Conservation (phyloP, 257 asterid genomes). For the Solanum virginianum region DNA sequence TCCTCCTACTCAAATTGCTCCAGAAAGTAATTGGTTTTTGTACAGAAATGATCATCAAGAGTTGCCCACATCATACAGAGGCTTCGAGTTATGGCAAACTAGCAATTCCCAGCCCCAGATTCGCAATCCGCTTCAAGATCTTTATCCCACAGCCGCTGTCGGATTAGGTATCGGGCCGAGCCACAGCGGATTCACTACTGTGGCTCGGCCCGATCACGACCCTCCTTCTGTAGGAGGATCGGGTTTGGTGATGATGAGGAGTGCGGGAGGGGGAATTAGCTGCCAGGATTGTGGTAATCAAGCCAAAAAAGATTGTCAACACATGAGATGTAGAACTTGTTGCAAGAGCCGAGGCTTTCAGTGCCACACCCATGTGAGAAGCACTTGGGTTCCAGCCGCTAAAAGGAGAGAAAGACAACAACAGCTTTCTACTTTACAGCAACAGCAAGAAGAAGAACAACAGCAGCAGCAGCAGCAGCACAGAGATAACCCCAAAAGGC, state of each 20-base stretch:
- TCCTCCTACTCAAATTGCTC: slow-evolving; percentile 28
- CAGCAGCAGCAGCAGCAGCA: slow-evolving; percentile 7
- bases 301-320: slow-evolving; percentile 70
- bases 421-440: slow-evolving; percentile 26
- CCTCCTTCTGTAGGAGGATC: slow-evolving; percentile 22
- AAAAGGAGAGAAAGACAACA: slow-evolving; percentile 72
- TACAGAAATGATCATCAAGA: slow-evolving; percentile 42
- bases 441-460: neutral
- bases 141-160: slow-evolving; percentile 34
- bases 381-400: slow-evolving; percentile 93
- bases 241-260: slow-evolving; percentile 53
- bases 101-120: slow-evolving; percentile 15
- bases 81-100: slow-evolving; percentile 75
- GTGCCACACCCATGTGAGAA: slow-evolving; percentile 66
- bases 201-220: slow-evolving; percentile 25
- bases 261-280: slow-evolving; percentile 52
- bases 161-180: slow-evolving; percentile 47
- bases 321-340: slow-evolving; percentile 91
- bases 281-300: slow-evolving; percentile 92
- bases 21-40: slow-evolving; percentile 58
- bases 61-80: slow-evolving; percentile 32
- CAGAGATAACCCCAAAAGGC: slow-evolving; percentile 18
- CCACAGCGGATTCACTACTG: slow-evolving; percentile 9
- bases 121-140: slow-evolving; percentile 46
- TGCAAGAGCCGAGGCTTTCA: slow-evolving; percentile 80